Evolutionary conservation across 139 green algal species (phyloP).

Genomic region (Closterium sp.): DNA sequence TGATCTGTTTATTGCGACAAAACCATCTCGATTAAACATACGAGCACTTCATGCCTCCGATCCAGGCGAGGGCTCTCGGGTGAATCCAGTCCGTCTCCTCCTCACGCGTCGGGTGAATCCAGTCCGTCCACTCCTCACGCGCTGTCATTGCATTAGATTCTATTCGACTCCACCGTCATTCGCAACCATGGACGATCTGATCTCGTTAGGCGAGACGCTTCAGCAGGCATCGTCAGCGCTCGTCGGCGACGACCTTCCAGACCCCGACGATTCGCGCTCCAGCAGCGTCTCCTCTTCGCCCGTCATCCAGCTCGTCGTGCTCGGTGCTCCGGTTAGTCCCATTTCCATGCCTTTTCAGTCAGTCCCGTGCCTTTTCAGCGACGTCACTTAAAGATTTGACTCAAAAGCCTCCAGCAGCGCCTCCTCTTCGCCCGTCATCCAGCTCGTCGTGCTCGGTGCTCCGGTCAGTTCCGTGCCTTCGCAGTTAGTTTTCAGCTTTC

Average conservation of each 20-base stretch:
- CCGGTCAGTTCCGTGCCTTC: neutral
- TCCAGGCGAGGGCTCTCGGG: neutral
- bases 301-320: constrained; percentile 31
- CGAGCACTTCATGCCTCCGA: neutral
- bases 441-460: neutral
- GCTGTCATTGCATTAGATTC: neutral
- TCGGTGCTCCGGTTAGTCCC: neutral
- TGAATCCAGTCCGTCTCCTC: neutral
- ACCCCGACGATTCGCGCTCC: neutral
- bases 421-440: too few relatives aligned
- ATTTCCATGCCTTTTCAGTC: neutral
- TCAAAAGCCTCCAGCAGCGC: too few relatives aligned
- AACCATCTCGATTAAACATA: neutral
- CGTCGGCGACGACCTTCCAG: constrained; percentile 3
- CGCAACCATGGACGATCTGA: constrained; percentile 35
- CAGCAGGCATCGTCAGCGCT: constrained; percentile 20
- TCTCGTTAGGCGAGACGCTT: constrained; percentile 25
- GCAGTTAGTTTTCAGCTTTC: too few relatives aligned
- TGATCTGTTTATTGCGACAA: neutral
- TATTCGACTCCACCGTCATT: neutral
- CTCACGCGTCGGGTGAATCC: too few relatives aligned
- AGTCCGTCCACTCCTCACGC: neutral
- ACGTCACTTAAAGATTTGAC: too few relatives aligned
- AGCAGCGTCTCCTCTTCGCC: constrained; percentile 6
- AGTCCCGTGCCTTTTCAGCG: neutral